These are phyloP conservation scores for Pistacia vera DNA, from an alignment of 345 rosid genomes.

Conservation along the genomic window DNA sequence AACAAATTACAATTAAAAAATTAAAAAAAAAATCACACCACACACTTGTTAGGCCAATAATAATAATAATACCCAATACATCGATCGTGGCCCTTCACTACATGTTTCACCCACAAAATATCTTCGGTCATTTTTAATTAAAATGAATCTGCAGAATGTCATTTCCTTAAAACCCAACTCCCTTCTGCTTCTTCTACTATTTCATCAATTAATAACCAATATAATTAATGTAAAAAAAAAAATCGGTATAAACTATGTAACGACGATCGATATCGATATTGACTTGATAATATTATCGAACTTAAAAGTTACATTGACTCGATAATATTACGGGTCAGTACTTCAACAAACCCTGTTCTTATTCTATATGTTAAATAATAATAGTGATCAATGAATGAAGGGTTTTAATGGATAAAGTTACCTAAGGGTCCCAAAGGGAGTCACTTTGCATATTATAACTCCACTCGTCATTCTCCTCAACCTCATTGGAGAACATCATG, in stretches of 20 bases:
- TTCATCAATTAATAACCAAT: neutral
- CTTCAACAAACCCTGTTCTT: neutral
- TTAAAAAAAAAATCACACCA: neutral
- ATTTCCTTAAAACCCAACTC: neutral
- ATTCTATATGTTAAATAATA: neutral
- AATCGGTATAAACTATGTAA: no score
- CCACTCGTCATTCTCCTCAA: slow-evolving; percentile 1
- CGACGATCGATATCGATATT: no score
- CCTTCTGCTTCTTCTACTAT: neutral
- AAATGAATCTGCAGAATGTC: neutral
- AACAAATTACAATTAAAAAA: neutral
- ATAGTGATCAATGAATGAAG: neutral
- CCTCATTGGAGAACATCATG: slow-evolving; percentile 1
- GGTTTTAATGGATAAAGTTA: neutral
- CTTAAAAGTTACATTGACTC: no score
- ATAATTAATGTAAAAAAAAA: neutral
- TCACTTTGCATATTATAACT: neutral
- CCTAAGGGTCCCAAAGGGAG: slow-evolving; percentile 21
- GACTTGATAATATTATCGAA: no score
- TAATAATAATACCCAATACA: neutral
- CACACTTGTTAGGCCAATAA: neutral
- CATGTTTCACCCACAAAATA: neutral
- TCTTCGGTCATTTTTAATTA: neutral
- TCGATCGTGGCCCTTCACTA: neutral
- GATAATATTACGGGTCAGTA: no score